Conservation (phyloP, 2,329 filamentous ascomycete species). For the Cladophialophora chaetospira region DNA sequence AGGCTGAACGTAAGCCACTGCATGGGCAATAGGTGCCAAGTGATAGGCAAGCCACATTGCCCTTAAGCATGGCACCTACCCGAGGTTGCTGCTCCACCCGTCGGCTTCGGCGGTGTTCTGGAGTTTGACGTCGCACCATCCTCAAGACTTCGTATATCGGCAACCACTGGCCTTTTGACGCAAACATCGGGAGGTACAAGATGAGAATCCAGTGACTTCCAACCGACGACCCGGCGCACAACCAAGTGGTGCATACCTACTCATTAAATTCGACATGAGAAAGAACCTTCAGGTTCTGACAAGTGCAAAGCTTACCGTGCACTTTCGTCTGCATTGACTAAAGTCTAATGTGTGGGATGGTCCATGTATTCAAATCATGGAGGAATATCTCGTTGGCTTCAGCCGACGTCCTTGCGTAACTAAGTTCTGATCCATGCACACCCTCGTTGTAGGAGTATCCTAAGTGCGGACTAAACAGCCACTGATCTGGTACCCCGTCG, state of each 20-base stretch:
- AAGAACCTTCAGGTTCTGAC: background rate
- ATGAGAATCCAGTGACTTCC: too few species aligned
- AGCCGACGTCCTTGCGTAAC: too few species aligned
- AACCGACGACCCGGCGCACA: too few species aligned
- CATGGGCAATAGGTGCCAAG: too few species aligned
- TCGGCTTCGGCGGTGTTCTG: constrained; percentile 25
- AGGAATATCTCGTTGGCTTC: background rate
- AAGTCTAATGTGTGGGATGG: background rate
- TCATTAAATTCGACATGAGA: too few species aligned
- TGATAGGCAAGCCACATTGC: constrained; percentile 21
- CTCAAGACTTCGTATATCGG: too few species aligned
- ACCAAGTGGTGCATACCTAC: too few species aligned
- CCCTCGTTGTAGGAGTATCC: background rate
- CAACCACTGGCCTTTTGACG: too few species aligned
- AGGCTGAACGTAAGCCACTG: constrained; percentile 8
- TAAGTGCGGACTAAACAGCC: background rate
- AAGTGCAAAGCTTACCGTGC: background rate
- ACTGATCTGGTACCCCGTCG: too few species aligned
- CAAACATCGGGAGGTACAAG: too few species aligned
- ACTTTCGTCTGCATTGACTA: background rate
- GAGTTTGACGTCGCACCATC: too few species aligned
- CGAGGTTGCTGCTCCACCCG: constrained; percentile 2
- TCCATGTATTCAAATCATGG: background rate
- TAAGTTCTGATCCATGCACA: background rate
- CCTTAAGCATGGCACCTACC: background rate